Percentiles rank a stretch among this genome's conserved stretches.
Conservation (phyloP, 192 early-diverging fungal species). For the Linnemannia schmuckeri region DNA sequence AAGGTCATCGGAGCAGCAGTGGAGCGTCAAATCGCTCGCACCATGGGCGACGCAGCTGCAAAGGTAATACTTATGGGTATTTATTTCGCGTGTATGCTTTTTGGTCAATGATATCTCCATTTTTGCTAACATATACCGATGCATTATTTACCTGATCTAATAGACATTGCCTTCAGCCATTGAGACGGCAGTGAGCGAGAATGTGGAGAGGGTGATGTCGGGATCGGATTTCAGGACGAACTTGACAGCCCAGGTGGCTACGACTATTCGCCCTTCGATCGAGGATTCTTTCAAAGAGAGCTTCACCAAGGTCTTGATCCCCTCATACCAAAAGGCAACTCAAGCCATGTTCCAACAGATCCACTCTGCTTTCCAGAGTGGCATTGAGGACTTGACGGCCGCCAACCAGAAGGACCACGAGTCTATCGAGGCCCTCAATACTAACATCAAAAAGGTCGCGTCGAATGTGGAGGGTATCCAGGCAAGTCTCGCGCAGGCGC, state of each 20-base stretch:
- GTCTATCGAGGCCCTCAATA: slow-evolving; percentile 24
- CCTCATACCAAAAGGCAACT: slow-evolving; percentile 62
- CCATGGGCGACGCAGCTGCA: slow-evolving; percentile 47
- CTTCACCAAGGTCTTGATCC: slow-evolving; percentile 58
- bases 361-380: slow-evolving; percentile 52
- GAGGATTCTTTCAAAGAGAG: slow-evolving; percentile 62
- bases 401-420: slow-evolving; percentile 34
- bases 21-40: slow-evolving; percentile 55
- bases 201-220: slow-evolving; percentile 51
- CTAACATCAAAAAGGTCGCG: slow-evolving; percentile 31
- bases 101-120: not conserved
- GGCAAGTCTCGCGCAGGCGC: slow-evolving; percentile 24
- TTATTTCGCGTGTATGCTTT: not conserved
- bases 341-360: slow-evolving; percentile 65
- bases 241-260: slow-evolving; percentile 53
- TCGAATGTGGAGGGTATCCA: slow-evolving; percentile 42
- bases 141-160: not conserved
- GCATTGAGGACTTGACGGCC: slow-evolving; percentile 45
- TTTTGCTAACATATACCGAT: not conserved
- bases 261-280: slow-evolving; percentile 54
- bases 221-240: slow-evolving; percentile 45
- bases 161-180: slow-evolving; percentile 56
- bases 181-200: slow-evolving; percentile 53
- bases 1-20: slow-evolving; percentile 57
- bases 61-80: slow-evolving; percentile 36